Percentiles rank a stretch among this genome's conserved stretches.
phyloP scores from a whole-genome alignment of 352 stramenopile species.

The Pythium chondricola region DNA sequence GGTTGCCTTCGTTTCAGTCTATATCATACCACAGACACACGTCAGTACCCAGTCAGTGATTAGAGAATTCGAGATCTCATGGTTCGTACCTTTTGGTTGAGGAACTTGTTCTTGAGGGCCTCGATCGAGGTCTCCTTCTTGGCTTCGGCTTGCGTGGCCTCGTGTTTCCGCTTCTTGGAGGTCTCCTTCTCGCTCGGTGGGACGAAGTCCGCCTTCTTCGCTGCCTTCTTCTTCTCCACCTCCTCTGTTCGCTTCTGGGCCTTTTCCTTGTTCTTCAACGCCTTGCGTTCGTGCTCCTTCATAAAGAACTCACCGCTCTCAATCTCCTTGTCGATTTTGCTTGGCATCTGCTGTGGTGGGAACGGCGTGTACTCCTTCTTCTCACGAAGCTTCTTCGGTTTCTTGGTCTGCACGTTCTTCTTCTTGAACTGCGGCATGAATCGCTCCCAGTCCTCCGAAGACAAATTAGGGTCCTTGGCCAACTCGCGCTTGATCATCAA shows the following conservation, averaged over 20 bases:
- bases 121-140: constrained; percentile 52
- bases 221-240: constrained; percentile 58
- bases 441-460: constrained; percentile 96
- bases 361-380: constrained; percentile 99
- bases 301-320: constrained; percentile 99
- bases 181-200: constrained; percentile 73
- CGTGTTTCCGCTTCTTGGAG: constrained; percentile 72
- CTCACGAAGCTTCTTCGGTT: constrained; percentile 82
- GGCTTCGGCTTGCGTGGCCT: constrained; percentile 31
- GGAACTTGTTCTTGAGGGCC: constrained; percentile 79
- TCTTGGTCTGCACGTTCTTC: constrained; percentile 98
- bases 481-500: constrained; percentile 99
- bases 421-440: constrained; percentile 99
- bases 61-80: too few species aligned
- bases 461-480: constrained; percentile 96
- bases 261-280: constrained; percentile 89
- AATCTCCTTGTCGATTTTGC: constrained; percentile 98
- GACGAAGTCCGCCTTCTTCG: constrained; percentile 70
- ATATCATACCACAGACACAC: neutral
- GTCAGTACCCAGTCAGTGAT: too few species aligned
- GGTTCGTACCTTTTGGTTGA: constrained; percentile 63
- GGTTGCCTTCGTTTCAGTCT: constrained; percentile 35
- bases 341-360: constrained; percentile 91
- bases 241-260: constrained; percentile 50
- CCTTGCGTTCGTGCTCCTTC: constrained; percentile 93